Conservation (phyloP, 768 basidiomycete genomes). For the Steccherinum ochraceum region DNA sequence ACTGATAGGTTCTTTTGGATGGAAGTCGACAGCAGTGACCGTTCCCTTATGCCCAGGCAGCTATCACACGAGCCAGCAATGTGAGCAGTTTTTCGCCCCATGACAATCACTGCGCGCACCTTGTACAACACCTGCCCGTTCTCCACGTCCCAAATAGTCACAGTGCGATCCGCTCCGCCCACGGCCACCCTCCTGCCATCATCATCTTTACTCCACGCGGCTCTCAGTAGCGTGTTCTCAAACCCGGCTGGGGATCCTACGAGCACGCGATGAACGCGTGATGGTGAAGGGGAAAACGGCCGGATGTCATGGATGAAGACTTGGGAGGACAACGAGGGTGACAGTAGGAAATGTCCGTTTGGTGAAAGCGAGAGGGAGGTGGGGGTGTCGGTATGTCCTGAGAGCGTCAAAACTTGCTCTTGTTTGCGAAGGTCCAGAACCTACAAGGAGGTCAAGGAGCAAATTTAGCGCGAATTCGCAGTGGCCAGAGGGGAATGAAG, state of each 20-base stretch:
- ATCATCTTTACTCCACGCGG: conserved; percentile 85
- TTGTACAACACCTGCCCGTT: conserved; percentile 73
- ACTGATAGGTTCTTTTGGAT: conserved; percentile 95
- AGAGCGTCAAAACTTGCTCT: conserved; percentile 71
- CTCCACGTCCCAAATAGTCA: conserved; percentile 84
- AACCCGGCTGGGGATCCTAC: conserved; percentile 92
- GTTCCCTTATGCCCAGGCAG: conserved; percentile 96
- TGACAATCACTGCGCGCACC: conserved; percentile 30
- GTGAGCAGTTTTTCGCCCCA: not conserved
- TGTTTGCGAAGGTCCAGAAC: conserved; percentile 88
- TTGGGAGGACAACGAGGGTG: conserved; percentile 86
- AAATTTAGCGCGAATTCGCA: not conserved
- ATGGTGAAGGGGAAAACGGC: conserved; percentile 85
- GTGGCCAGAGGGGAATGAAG: conserved; percentile 11
- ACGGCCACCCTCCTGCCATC: conserved; percentile 79
- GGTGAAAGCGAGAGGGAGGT: conserved; percentile 92
- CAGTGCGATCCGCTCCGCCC: conserved; percentile 85
- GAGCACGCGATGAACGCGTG: conserved; percentile 71
- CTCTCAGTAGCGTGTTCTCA: conserved; percentile 79
- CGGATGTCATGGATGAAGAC: conserved; percentile 88
- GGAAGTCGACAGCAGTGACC: conserved; percentile 93
- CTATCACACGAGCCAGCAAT: conserved; percentile 27
- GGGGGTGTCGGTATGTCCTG: conserved; percentile 89
- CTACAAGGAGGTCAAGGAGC: conserved; percentile 29
- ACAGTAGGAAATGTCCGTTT: conserved; percentile 79